Percentiles rank a stretch among this genome's conserved stretches.
Evolutionary conservation across 192 early-diverging fungal species (phyloP).

Genomic region (Phycomyces nitens): DNA sequence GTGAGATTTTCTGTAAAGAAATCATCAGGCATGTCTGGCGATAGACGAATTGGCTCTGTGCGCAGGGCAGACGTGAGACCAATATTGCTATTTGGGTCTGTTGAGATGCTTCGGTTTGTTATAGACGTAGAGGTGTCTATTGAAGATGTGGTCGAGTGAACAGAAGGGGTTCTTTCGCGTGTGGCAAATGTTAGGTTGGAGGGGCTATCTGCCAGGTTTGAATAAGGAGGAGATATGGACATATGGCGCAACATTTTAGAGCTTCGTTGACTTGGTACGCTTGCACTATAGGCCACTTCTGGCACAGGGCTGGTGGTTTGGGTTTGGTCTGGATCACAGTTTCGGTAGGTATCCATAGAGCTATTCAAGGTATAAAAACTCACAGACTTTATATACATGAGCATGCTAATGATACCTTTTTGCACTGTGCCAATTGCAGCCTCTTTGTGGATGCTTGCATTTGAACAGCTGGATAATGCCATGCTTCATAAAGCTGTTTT

Average conservation of each 20-base stretch:
- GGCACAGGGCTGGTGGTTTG: background rate
- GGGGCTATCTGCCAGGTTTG: background rate
- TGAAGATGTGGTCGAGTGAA: constrained; percentile 32
- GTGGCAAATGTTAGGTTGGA: background rate
- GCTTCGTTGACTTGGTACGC: background rate
- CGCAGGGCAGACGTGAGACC: constrained; percentile 34
- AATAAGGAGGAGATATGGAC: background rate
- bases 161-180: constrained; percentile 25
- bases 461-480: constrained; percentile 79
- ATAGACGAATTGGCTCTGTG: constrained; percentile 47
- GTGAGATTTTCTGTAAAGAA: constrained; percentile 48
- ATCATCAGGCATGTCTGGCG: constrained; percentile 35
- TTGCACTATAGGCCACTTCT: background rate
- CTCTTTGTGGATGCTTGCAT: constrained; percentile 72
- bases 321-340: background rate
- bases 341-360: background rate
- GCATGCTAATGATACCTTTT: constrained; percentile 22
- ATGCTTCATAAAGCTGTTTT: constrained; percentile 77
- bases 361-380: background rate
- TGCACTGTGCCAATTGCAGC: constrained; percentile 44
- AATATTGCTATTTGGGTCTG: constrained; percentile 28
- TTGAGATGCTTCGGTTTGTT: constrained; percentile 4
- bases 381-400: background rate
- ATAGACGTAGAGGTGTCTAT: constrained; percentile 13
- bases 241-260: background rate